Evolutionary conservation across 2,329 filamentous ascomycete genomes (phyloP), one percentile per base, ranked within the genome.

Genomic region (Hymenoscyphus scutula): DNA sequence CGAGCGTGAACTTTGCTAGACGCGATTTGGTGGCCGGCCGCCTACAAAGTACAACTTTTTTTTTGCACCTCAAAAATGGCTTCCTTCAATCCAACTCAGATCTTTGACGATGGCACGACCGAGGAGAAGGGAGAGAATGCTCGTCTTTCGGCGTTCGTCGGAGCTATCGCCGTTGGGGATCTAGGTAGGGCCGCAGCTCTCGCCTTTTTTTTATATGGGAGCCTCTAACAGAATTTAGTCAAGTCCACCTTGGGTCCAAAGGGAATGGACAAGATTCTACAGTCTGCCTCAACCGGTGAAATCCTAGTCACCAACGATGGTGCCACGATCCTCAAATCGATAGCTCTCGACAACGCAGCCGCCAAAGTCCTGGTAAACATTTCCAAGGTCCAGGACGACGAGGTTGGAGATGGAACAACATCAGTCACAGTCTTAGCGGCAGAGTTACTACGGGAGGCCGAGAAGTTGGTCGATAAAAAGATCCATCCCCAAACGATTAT

Each of bases 401-500:
- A 99, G 78, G 94, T 99, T 27, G 95, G 95, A 74, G 95, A 99
- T 76, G 95, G 95, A 63, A 99, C 95, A 54, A 99, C 95, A 25
- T 98, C 93, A n/a, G 95, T 99, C 62, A 89, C 95, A 53, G 95
- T 99, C 17, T 82, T 99, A 67, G 93, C 95, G 45, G 95, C 95
- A 64, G 95, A 99, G 81, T 85, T 99, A 64, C 84, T 99, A 68
- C 89, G 95, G 67, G 95, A 99, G 79, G 95, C 95, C 56, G 95
- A 99, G 82, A 94, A 96, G 81, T 85, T 99, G 57, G 92, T 99
- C 70, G 91, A 96, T 81, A 92, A 94, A 82, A 98, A 98, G 81
- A 97, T 99, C 72, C 95, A 99, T 78, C 95, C 95, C 58, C 95
- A 99, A 83, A 98, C 95, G 59, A 99, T 99, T 77, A 99, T 99